phyloP scores from a whole-genome alignment of 352 stramenopile genomes.

The Phytophthora gonapodyides region DNA sequence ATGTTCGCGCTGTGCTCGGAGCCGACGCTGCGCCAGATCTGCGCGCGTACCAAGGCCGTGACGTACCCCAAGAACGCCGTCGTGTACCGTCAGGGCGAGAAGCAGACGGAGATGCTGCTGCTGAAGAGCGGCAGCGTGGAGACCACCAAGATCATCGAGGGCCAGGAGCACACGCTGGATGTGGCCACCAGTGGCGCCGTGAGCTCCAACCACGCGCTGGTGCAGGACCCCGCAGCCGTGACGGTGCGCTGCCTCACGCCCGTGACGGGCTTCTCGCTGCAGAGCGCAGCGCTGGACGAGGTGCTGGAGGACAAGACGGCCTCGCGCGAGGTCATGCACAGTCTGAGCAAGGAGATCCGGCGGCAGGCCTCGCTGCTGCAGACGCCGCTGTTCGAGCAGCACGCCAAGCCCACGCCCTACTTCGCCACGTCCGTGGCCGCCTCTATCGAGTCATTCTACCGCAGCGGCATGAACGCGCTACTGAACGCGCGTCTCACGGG shows the following conservation, averaged over 20 bases:
- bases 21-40: conserved; percentile 81
- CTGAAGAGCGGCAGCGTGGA: conserved; percentile 69
- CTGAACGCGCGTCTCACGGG: conserved; percentile 89
- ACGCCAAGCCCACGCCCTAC: conserved; percentile 89
- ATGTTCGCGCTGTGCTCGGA: conserved; percentile 88
- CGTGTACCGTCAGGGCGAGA: conserved; percentile 81
- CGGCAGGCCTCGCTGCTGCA: conserved; percentile 83
- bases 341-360: conserved; percentile 88
- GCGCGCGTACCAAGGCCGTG: conserved; percentile 60
- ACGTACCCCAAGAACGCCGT: conserved; percentile 74
- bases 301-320: conserved; percentile 76
- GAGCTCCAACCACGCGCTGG: conserved; percentile 82
- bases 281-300: conserved; percentile 67
- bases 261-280: conserved; percentile 78
- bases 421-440: conserved; percentile 92
- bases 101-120: conserved; percentile 83
- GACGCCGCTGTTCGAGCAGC: conserved; percentile 91
- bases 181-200: conserved; percentile 57
- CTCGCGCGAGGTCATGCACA: conserved; percentile 86
- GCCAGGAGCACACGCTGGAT: conserved; percentile 79
- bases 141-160: conserved; percentile 81
- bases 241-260: conserved; percentile 81
- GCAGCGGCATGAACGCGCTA: conserved; percentile 91
- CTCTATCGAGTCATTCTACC: conserved; percentile 93
- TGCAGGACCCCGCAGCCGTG: conserved; percentile 76